Evolutionary conservation across 2,329 filamentous ascomycete species (phyloP).

Genomic region (Fusarium metavorans): DNA sequence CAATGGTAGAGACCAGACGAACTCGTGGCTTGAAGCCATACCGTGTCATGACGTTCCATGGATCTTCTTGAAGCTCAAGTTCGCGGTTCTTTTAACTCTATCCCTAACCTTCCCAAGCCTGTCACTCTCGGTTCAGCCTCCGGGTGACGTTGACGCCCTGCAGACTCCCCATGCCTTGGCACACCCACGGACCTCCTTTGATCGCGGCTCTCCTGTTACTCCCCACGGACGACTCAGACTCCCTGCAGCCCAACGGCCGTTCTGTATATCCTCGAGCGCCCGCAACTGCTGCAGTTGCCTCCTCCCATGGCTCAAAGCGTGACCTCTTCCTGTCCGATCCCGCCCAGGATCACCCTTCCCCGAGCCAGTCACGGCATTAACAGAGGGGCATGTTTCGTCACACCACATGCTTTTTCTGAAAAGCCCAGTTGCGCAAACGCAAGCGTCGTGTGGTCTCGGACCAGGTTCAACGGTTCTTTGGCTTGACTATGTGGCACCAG

Average conservation of each 20-base stretch:
- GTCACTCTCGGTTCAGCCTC: background rate
- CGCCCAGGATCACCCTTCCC: background rate
- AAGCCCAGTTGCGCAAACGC: background rate
- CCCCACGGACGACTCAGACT: background rate
- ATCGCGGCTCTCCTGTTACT: background rate
- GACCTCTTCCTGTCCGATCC: background rate
- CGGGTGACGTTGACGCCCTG: background rate
- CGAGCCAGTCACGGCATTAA: background rate
- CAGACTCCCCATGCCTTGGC: background rate
- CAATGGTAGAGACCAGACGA: background rate
- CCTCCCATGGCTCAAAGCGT: background rate
- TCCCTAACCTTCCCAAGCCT: background rate
- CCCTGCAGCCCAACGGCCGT: slow-evolving; percentile 3
- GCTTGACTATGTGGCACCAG: background rate
- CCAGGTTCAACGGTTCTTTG: background rate
- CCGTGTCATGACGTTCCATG: background rate
- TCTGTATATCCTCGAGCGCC: background rate
- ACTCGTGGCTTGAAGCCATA: background rate
- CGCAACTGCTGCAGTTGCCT: slow-evolving; percentile 1
- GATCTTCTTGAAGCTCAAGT: background rate
- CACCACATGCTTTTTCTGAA: background rate
- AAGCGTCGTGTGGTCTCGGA: background rate
- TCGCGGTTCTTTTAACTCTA: background rate
- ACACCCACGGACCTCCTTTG: background rate
- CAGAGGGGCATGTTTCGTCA: background rate